Conservation (phyloP, 768 basidiomycete species). For the Collybia sp. region DNA sequence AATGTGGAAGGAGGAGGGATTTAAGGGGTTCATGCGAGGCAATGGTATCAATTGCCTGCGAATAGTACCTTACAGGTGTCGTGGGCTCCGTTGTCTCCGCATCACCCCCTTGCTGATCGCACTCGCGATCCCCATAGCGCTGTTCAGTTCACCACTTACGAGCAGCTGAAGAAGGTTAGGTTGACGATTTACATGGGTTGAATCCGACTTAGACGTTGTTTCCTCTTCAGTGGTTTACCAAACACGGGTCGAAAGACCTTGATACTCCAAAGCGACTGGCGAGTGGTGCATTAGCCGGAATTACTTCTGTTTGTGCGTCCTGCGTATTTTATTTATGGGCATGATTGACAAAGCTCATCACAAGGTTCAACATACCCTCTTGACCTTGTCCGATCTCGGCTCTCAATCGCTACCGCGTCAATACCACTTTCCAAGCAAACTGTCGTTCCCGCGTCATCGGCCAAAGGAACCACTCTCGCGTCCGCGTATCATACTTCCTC, state of each 20-base stretch:
- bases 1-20: conserved; percentile 94
- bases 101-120: neutral
- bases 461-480: conserved; percentile 10
- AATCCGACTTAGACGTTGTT: conserved; percentile 25
- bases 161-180: conserved; percentile 83
- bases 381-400: conserved; percentile 87
- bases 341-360: conserved; percentile 3
- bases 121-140: conserved; percentile 40
- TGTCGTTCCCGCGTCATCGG: too few relatives aligned
- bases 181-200: neutral
- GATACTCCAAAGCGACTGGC: conserved; percentile 86
- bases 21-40: conserved; percentile 90
- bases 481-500: conserved; percentile 59
- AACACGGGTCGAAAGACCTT: conserved; percentile 63
- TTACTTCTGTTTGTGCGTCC: conserved; percentile 84
- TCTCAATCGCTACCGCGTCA: conserved; percentile 81
- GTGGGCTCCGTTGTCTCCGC: conserved; percentile 6
- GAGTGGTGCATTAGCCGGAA: conserved; percentile 89
- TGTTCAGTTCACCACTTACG: conserved; percentile 86
- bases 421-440: conserved; percentile 20
- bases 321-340: conserved; percentile 13
- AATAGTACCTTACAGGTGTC: conserved; percentile 83
- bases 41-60: conserved; percentile 85
- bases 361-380: conserved; percentile 86
- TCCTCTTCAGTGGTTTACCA: conserved; percentile 57